These are phyloP conservation scores for Puccinia coronata DNA, from an alignment of 1,284 basidiomycete species.

Conservation along the genomic window DNA sequence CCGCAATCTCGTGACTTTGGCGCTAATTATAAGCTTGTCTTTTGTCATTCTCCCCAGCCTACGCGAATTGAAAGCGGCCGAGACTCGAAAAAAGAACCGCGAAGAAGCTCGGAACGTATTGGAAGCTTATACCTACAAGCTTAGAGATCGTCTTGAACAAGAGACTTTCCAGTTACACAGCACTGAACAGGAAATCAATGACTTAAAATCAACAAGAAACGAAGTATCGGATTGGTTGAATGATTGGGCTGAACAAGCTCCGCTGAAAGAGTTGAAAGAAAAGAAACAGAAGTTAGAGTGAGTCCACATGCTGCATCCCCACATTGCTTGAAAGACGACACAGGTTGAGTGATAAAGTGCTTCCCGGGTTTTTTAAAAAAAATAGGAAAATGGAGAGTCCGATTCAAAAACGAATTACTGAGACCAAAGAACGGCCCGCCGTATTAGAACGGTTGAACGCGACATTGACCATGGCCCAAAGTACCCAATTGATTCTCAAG, in stretches of 20 bases:
- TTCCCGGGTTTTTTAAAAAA: slow-evolving; percentile 24
- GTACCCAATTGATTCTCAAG: slow-evolving; percentile 76
- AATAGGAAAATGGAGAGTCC: slow-evolving; percentile 74
- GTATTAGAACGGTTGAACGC: slow-evolving; percentile 68
- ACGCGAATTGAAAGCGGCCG: slow-evolving; percentile 74
- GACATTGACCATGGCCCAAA: slow-evolving; percentile 65
- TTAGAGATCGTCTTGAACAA: slow-evolving; percentile 77
- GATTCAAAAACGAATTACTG: slow-evolving; percentile 79
- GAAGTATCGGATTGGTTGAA: slow-evolving; percentile 79
- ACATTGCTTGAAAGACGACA: not conserved
- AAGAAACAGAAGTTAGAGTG: slow-evolving; percentile 79
- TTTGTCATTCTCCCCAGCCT: slow-evolving; percentile 63
- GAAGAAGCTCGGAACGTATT: slow-evolving; percentile 90
- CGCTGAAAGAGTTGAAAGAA: slow-evolving; percentile 70
- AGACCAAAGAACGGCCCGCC: slow-evolving; percentile 73
- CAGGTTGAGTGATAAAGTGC: slow-evolving; percentile 40
- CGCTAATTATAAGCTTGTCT: not conserved
- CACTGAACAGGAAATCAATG: slow-evolving; percentile 69
- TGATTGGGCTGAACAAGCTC: slow-evolving; percentile 80
- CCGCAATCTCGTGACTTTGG: not conserved
- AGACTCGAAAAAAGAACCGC: slow-evolving; percentile 72
- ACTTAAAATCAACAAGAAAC: slow-evolving; percentile 68
- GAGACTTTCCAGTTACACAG: slow-evolving; percentile 76
- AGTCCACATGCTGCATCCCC: slow-evolving; percentile 58
- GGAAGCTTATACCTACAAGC: slow-evolving; percentile 86